phyloP scores from a whole-genome alignment of 768 basidiomycete genomes.

The Macrolepiota fuliginosa region DNA sequence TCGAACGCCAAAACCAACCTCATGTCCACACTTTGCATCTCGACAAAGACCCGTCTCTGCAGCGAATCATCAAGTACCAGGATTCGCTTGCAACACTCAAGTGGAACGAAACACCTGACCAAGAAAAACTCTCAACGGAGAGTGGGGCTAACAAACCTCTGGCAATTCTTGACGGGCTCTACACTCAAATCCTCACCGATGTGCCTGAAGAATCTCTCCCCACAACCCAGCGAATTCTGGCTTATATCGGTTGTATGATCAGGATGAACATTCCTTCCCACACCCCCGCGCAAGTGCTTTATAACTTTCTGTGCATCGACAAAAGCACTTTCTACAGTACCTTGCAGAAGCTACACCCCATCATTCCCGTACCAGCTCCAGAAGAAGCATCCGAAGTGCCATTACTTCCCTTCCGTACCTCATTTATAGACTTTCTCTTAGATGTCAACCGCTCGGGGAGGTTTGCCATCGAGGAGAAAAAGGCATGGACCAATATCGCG shows the following conservation, averaged over 20 bases:
- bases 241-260: no score
- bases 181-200: not conserved
- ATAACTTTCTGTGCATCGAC: not conserved
- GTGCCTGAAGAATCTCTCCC: not conserved
- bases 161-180: constrained; percentile 1
- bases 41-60: no score
- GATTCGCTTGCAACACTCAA: no score
- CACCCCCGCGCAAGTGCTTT: not conserved
- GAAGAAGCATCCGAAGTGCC: not conserved
- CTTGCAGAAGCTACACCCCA: not conserved
- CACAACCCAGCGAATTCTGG: not conserved
- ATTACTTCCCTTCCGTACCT: not conserved
- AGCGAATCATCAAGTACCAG: no score
- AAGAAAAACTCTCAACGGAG: not conserved
- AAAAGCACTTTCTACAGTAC: not conserved
- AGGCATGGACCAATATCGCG: no score
- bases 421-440: no score
- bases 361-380: not conserved
- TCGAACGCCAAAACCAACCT: no score
- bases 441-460: no score
- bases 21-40: no score
- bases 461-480: no score
- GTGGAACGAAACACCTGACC: no score
- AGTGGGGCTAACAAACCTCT: not conserved
- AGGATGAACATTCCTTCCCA: not conserved